Conservation (phyloP, 768 basidiomycete species). For the Phanerodontia chrysosporium region DNA sequence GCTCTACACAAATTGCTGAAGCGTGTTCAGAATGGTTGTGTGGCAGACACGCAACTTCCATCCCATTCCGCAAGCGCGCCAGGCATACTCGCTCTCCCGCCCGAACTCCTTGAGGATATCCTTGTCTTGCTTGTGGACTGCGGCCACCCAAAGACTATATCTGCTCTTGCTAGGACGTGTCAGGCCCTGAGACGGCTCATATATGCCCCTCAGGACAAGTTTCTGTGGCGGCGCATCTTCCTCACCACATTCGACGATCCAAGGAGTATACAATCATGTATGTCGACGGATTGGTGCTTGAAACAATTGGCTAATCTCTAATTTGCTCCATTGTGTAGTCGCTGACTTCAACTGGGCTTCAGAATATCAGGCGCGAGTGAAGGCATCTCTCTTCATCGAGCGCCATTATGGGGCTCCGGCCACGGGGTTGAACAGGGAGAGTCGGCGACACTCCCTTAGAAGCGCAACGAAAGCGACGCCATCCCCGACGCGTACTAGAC, state of each 20-base stretch:
- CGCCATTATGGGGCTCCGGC: not conserved
- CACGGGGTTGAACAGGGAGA: not conserved
- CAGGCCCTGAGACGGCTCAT: constrained; percentile 24
- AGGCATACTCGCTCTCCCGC: constrained; percentile 18
- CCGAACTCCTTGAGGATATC: constrained; percentile 34
- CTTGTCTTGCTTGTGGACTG: constrained; percentile 23
- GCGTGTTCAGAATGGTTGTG: too few relatives aligned
- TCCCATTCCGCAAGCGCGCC: not conserved
- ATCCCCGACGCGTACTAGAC: not conserved
- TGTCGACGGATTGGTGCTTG: not conserved
- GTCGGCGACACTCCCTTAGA: constrained; percentile 5
- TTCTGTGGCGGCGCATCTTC: constrained; percentile 36
- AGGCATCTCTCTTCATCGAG: constrained; percentile 1
- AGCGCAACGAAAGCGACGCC: not conserved
- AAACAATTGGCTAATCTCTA: not conserved
- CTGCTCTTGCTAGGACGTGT: constrained; percentile 32
- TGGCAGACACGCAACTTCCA: too few relatives aligned
- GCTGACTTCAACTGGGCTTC: constrained; percentile 9
- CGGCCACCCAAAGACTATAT: constrained; percentile 19
- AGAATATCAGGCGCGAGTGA: constrained; percentile 5
- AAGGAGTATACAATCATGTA: not conserved
- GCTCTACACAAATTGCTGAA: too few relatives aligned
- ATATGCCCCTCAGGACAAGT: constrained; percentile 25
- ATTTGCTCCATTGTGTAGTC: not conserved
- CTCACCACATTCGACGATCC: constrained; percentile 34